Base-by-base conservation (phyloP, 805 yeast species). In the Wickerhamomyces ciferrii region DNA sequence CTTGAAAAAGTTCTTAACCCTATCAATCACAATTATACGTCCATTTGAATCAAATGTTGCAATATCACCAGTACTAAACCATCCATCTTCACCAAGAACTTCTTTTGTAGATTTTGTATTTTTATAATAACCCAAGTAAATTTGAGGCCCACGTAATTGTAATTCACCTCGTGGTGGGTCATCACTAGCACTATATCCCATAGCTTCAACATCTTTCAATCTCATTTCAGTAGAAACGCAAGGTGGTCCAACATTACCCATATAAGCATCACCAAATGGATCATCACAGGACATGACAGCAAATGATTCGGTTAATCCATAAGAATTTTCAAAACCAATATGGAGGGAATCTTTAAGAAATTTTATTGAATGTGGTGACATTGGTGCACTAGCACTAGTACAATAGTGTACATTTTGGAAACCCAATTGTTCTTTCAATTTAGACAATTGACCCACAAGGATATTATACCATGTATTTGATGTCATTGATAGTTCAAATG, bases 1-100 rank as follows among this genome's bases (percentile, higher is more conserved):
- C 70, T 83, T 83, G 72, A 82, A 83, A 58, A 83, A 76, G 62
- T 83, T 84, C 67, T 83, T 83, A 42, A 78, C 80, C 43, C 88
- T 70, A 55, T 81, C 86, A 44, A 81, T 75, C 48, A 81, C 76
- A 50, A 54, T 64, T 44, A 66, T 61, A 15, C 58, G 52, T 21
- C 78, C 75, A 32, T 55, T 55, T 14, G 54, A 52, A 46, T 67
- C 70, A 14, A 71, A 48, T 7, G 56, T 52, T 7, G 75, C 78
- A 39, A 75, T 69, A 59, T 81, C 87, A 25, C 87, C 87, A 20
- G 85, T 79, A 46, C 65, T 65, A 55, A 79, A 70, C 83, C 84
- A 81, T 6, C 76, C 79, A 19, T 75, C 78, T 3, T 61, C 62
- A 43, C 71, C 70, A 44, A 78, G 53, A 9, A 73, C 60, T 32